Percentiles rank a stretch among this genome's conserved stretches.
phyloP scores from a whole-genome alignment of 805 yeast species.

The Sugiyamaella lignohabitans region DNA sequence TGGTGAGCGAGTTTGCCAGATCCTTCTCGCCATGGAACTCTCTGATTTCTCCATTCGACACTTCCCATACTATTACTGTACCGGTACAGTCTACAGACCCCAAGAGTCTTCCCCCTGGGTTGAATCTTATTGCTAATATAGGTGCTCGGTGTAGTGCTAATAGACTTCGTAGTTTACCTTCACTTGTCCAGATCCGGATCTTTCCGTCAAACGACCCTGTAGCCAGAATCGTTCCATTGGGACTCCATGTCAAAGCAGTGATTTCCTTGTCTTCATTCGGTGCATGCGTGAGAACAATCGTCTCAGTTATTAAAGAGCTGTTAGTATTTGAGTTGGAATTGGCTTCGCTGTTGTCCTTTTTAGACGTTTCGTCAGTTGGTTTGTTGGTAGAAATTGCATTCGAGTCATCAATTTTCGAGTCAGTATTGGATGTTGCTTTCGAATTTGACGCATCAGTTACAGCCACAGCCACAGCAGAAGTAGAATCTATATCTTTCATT shows the following conservation, averaged over 20 bases:
- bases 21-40: slow-evolving; percentile 10
- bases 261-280: slow-evolving; percentile 20
- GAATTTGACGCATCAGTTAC: slow-evolving; percentile 3
- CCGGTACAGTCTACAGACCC: slow-evolving; percentile 55
- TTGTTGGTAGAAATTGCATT: neutral
- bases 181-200: slow-evolving; percentile 68
- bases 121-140: slow-evolving; percentile 57
- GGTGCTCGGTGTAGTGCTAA: slow-evolving; percentile 47
- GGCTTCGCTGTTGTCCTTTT: no score
- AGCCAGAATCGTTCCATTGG: slow-evolving; percentile 52
- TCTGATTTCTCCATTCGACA: slow-evolving; percentile 42
- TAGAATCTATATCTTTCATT: neutral
- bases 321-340: no score
- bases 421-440: neutral
- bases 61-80: slow-evolving; percentile 60
- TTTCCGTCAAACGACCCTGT: slow-evolving; percentile 69
- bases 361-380: neutral
- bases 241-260: slow-evolving; percentile 52
- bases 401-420: no score
- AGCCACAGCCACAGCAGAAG: slow-evolving; percentile 12
- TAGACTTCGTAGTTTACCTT: slow-evolving; percentile 57
- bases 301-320: slow-evolving; percentile 3
- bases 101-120: slow-evolving; percentile 45
- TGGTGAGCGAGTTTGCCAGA: neutral
- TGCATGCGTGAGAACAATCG: slow-evolving; percentile 9